Percentiles rank a stretch among this genome's conserved stretches.
Conservation (phyloP, 441 rosid species). For the Capsella rubella region DNA sequence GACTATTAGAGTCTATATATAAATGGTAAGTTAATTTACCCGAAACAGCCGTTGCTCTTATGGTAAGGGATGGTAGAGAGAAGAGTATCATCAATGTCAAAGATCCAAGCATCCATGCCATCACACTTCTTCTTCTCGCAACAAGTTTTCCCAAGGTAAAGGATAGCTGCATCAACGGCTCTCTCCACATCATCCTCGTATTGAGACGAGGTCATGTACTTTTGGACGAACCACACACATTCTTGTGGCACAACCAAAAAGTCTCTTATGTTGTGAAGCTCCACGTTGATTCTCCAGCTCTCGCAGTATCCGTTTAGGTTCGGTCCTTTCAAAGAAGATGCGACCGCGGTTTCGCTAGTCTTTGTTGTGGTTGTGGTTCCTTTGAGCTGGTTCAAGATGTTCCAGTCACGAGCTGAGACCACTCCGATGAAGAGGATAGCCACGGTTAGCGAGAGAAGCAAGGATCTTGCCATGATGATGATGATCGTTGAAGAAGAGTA, state of each 20-base stretch:
- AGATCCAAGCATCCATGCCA: constrained; percentile 75
- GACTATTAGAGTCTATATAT: too few species aligned
- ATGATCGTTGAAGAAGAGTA: neutral
- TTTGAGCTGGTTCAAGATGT: constrained; percentile 56
- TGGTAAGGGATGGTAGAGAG: constrained; percentile 71
- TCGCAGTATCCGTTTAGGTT: constrained; percentile 65
- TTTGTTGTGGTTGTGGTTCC: constrained; percentile 18
- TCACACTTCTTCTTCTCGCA: constrained; percentile 46
- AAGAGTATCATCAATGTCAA: constrained; percentile 70
- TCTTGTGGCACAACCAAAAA: constrained; percentile 68
- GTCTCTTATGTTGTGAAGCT: constrained; percentile 67
- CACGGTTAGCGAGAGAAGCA: constrained; percentile 43
- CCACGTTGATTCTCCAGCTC: constrained; percentile 74
- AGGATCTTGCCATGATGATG: constrained; percentile 51
- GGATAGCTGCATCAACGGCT: constrained; percentile 55
- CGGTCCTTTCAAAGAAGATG: constrained; percentile 33
- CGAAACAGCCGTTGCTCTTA: constrained; percentile 58
- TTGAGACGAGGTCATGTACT: constrained; percentile 67
- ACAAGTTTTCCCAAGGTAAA: constrained; percentile 59
- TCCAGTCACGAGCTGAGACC: constrained; percentile 71
- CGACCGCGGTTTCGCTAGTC: neutral
- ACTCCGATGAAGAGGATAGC: constrained; percentile 46
- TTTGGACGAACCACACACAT: constrained; percentile 51
- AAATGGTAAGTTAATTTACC: constrained; percentile 43
- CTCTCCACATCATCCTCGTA: constrained; percentile 57